phyloP scores from a whole-genome alignment of 1,284 basidiomycete genomes.

The Sporisorium reilianum region DNA sequence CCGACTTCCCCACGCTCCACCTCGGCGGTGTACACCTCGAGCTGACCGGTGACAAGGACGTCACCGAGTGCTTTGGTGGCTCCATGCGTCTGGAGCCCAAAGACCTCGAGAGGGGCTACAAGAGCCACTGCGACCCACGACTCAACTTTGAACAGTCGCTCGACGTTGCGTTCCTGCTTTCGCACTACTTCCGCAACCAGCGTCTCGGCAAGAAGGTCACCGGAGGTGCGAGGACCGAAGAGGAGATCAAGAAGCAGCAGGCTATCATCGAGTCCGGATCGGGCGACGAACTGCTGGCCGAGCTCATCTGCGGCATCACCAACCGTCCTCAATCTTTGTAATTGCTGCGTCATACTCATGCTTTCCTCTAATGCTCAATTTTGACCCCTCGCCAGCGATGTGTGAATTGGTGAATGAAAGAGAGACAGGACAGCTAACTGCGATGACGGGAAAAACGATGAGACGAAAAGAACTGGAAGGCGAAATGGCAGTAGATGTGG shows the following conservation, averaged over 20 bases:
- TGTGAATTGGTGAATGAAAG: constrained; percentile 2
- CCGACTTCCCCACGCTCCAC: constrained; percentile 73
- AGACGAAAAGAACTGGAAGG: not conserved
- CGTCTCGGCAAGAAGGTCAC: constrained; percentile 33
- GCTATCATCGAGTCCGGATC: constrained; percentile 46
- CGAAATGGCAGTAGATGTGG: not conserved
- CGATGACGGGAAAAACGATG: not conserved
- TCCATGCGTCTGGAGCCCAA: constrained; percentile 74
- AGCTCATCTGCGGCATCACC: constrained; percentile 47
- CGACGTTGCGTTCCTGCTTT: constrained; percentile 65
- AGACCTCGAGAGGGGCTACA: constrained; percentile 73
- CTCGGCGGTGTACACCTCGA: constrained; percentile 96
- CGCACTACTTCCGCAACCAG: constrained; percentile 59
- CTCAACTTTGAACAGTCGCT: constrained; percentile 75
- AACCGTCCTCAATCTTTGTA: constrained; percentile 26
- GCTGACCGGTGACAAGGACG: constrained; percentile 94
- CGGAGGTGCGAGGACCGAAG: constrained; percentile 22
- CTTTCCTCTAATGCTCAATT: not conserved
- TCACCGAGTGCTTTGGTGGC: constrained; percentile 76
- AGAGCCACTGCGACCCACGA: constrained; percentile 68
- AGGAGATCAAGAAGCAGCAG: constrained; percentile 48
- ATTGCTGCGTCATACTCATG: not conserved
- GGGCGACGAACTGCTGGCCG: constrained; percentile 46
- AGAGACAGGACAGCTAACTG: not conserved
- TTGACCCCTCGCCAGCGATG: not conserved